Percentiles rank a stretch among this genome's conserved stretches.
phyloP scores from a whole-genome alignment of 2,329 filamentous ascomycete genomes.

The Bipolaris zeicola region DNA sequence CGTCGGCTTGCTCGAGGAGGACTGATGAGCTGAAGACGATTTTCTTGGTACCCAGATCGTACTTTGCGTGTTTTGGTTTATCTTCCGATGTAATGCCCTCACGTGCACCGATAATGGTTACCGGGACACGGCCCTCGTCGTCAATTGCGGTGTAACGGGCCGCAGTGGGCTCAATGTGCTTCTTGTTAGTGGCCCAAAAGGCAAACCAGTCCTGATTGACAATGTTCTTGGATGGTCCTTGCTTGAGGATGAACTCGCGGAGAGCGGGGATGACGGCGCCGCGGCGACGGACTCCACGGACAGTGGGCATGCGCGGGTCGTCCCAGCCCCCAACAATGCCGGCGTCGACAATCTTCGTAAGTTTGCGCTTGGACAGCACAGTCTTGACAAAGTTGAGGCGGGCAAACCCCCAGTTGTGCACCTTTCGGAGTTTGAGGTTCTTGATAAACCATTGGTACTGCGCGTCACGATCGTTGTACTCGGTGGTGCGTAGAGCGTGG shows the following conservation, averaged over 20 bases:
- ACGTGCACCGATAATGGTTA: conserved; percentile 68
- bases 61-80: conserved; percentile 88
- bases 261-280: conserved; percentile 81
- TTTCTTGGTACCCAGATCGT: conserved; percentile 84
- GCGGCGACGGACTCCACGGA: conserved; percentile 76
- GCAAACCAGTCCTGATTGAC: conserved; percentile 82
- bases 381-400: conserved; percentile 84
- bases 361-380: conserved; percentile 83
- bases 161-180: conserved; percentile 57
- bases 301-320: conserved; percentile 84
- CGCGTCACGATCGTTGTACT: conserved; percentile 85
- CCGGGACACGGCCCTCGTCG: conserved; percentile 72
- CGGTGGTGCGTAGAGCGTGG: conserved; percentile 80
- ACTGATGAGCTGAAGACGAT: conserved; percentile 77
- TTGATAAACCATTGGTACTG: conserved; percentile 88
- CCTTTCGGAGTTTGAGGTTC: conserved; percentile 72
- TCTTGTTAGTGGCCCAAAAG: conserved; percentile 61
- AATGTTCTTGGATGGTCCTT: conserved; percentile 82
- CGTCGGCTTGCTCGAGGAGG: conserved; percentile 89
- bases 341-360: conserved; percentile 79
- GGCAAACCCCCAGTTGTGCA: conserved; percentile 85
- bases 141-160: conserved; percentile 63
- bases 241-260: conserved; percentile 82
- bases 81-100: conserved; percentile 65
- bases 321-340: conserved; percentile 84